Percentiles rank a stretch among this genome's conserved stretches.
Conservation (phyloP, 2,329 filamentous ascomycete species). For the Epichloe aotearoae region DNA sequence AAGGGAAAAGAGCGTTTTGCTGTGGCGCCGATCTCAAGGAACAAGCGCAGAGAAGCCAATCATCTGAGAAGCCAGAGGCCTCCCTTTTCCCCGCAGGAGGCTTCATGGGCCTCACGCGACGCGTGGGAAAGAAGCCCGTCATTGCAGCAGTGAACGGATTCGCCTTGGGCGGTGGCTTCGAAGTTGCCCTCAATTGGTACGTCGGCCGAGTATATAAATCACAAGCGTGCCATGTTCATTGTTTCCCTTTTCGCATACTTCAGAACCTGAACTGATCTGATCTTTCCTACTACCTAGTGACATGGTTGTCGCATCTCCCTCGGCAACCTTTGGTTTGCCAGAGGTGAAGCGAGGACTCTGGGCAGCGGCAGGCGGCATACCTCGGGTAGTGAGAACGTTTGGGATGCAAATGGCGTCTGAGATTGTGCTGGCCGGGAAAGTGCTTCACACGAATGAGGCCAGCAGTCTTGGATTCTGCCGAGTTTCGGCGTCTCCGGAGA, state of each 20-base stretch:
- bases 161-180: conserved; percentile 43
- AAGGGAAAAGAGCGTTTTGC: conserved; percentile 38
- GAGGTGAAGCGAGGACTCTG: conserved; percentile 42
- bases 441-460: conserved; percentile 28
- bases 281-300: conserved; percentile 21
- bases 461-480: conserved; percentile 13
- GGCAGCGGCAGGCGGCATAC: conserved; percentile 37
- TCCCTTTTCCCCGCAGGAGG: conserved; percentile 26
- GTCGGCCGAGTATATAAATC: conserved; percentile 6
- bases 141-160: conserved; percentile 47
- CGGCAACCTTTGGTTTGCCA: conserved; percentile 37
- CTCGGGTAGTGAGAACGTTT: conserved; percentile 32
- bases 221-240: too few relatives aligned
- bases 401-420: conserved; percentile 35
- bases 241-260: background rate
- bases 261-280: background rate
- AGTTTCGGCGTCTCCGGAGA: conserved; percentile 25
- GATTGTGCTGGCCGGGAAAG: conserved; percentile 33
- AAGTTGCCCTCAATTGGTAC: conserved; percentile 41
- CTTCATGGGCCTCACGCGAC: conserved; percentile 34
- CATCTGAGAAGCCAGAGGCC: conserved; percentile 7
- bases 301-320: conserved; percentile 37
- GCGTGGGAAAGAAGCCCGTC: conserved; percentile 46
- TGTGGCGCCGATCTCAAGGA: conserved; percentile 43
- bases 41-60: conserved; percentile 17